phyloP scores from a whole-genome alignment of 2,329 filamentous ascomycete genomes.

The Cercospora brassicicola region DNA sequence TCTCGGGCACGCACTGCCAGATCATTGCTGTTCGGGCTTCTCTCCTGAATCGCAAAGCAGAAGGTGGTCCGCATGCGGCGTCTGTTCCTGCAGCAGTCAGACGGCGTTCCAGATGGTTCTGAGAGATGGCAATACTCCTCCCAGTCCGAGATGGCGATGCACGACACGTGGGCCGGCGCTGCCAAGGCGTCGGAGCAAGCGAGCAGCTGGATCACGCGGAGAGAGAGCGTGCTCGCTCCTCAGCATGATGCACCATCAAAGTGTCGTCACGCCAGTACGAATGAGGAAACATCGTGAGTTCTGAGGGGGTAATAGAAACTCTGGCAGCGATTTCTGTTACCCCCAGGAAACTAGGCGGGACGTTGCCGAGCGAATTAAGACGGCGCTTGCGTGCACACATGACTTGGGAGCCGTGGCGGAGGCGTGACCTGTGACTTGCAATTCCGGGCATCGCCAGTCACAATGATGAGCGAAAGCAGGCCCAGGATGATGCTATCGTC shows the following conservation, averaged over 20 bases:
- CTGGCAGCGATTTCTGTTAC: neutral
- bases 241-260: neutral
- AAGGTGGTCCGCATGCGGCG: neutral
- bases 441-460: neutral
- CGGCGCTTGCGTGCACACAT: slow-evolving; percentile 17
- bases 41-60: neutral
- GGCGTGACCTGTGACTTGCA: slow-evolving; percentile 10
- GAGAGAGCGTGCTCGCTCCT: slow-evolving; percentile 7
- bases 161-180: neutral
- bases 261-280: slow-evolving; percentile 9
- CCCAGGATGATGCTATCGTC: slow-evolving; percentile 21
- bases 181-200: neutral
- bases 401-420: slow-evolving; percentile 17
- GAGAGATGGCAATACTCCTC: neutral
- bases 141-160: neutral
- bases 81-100: slow-evolving; percentile 9
- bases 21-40: neutral
- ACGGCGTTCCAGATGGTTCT: neutral
- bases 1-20: neutral
- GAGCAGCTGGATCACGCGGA: slow-evolving; percentile 7
- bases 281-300: slow-evolving; percentile 6
- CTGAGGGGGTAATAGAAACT: slow-evolving; percentile 11
- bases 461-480: slow-evolving; percentile 20
- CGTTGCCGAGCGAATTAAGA: slow-evolving; percentile 19
- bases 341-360: slow-evolving; percentile 14